These are phyloP conservation scores for Ceratocystis alfenasii DNA, from an alignment of 2,329 filamentous ascomycete genomes.

Conservation along the genomic window DNA sequence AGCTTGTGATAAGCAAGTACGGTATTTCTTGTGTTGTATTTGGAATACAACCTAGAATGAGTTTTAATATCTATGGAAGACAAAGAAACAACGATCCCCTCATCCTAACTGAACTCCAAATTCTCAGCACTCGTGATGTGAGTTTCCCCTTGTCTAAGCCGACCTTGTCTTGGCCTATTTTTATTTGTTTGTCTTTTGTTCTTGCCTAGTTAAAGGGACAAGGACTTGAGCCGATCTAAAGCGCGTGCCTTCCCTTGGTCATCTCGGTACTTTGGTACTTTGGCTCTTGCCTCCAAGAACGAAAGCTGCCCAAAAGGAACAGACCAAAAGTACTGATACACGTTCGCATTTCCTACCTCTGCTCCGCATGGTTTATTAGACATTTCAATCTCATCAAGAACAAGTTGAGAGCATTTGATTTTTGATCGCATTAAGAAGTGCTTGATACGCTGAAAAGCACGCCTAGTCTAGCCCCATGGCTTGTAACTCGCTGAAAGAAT, in stretches of 20 bases:
- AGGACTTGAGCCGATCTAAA: slow-evolving; percentile 1
- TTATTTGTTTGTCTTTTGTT: not conserved
- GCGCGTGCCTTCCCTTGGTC: not conserved
- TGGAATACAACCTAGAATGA: too few species aligned
- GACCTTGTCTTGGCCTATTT: too few species aligned
- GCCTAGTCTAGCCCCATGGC: too few species aligned
- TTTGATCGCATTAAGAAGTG: too few species aligned
- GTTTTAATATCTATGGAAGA: too few species aligned
- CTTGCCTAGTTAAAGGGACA: not conserved
- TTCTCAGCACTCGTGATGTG: not conserved
- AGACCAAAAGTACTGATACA: not conserved
- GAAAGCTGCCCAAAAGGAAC: not conserved
- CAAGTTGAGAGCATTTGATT: not conserved
- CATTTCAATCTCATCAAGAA: not conserved
- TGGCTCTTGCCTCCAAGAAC: not conserved
- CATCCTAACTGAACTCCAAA: not conserved
- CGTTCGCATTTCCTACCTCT: too few species aligned
- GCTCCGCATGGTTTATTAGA: too few species aligned
- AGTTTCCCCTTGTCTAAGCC: not conserved
- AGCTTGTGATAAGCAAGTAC: too few species aligned
- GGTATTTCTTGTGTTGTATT: too few species aligned
- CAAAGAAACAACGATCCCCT: not conserved
- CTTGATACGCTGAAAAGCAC: too few species aligned
- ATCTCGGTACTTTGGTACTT: slow-evolving; percentile 3
- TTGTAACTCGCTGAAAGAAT: too few species aligned